Evolutionary conservation across 2,329 filamentous ascomycete genomes (phyloP).

Genomic region (Escovopsis sp.): DNA sequence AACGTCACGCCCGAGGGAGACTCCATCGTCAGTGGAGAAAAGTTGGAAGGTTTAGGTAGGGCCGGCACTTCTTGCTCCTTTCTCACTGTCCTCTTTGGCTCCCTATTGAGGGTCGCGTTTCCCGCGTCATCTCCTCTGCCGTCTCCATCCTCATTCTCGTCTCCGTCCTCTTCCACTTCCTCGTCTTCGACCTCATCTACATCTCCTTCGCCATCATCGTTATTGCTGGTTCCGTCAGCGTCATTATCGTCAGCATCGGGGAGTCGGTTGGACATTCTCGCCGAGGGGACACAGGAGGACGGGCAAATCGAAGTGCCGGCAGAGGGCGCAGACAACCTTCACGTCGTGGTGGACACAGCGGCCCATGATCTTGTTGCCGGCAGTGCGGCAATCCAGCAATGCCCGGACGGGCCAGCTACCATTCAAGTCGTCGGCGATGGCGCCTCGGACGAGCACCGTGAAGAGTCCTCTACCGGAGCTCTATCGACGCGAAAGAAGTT

Average conservation of each 20-base stretch:
- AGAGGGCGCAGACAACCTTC: slow-evolving; percentile 5
- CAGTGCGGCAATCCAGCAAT: slow-evolving; percentile 11
- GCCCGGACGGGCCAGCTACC: slow-evolving; percentile 11
- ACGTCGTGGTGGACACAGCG: slow-evolving; percentile 6
- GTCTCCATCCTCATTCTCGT: slow-evolving; percentile 13
- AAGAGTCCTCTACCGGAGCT: slow-evolving; percentile 19
- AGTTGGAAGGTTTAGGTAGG: slow-evolving; percentile 89
- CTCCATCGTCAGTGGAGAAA: slow-evolving; percentile 80
- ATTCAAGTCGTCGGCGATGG: slow-evolving; percentile 19
- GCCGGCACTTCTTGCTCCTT: slow-evolving; percentile 38
- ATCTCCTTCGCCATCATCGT: too few species aligned
- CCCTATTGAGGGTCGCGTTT: slow-evolving; percentile 53
- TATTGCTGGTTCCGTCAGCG: slow-evolving; percentile 3
- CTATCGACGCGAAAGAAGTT: slow-evolving; percentile 26
- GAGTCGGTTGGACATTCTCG: slow-evolving; percentile 1
- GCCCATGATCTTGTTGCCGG: slow-evolving; percentile 10
- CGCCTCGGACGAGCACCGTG: slow-evolving; percentile 17
- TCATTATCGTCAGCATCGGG: slow-evolving; percentile 3
- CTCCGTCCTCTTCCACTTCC: slow-evolving; percentile 5
- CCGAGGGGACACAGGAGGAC: slow-evolving; percentile 1
- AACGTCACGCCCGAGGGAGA: slow-evolving; percentile 89
- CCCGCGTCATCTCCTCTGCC: slow-evolving; percentile 18
- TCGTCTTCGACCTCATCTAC: not conserved
- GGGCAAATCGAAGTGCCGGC: slow-evolving; percentile 1
- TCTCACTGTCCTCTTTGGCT: slow-evolving; percentile 60